Evolutionary conservation across 108 stramenopile species (phyloP), one percentile per base, ranked within the genome.

Genomic region (Cylindrotheca closterium): DNA sequence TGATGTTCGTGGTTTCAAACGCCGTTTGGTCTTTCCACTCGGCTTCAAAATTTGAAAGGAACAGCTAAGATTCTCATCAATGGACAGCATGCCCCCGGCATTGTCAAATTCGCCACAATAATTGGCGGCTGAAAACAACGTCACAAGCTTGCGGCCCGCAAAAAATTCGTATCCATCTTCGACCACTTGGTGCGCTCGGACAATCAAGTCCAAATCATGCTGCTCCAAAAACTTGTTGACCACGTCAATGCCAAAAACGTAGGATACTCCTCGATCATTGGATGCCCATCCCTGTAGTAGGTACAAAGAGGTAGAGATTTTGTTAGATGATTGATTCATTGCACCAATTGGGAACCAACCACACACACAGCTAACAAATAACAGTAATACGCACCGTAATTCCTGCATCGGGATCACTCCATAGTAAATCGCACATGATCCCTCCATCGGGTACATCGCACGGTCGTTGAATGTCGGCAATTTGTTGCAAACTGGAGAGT

Each of bases 111-210:
- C 98, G 26, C 98, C 98, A 65, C 98, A 99, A 68, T 99, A 99
- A 77, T 99, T 99, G 27, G 98, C 97, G 2, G 98, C 98, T 37
- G 94, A 96, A 67, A 99, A 99, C 53, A 99, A 74, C 0, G 99
- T 99, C 1, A 99, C 99, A 50, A 99, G 80, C 65, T 97, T 96
- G 61, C 99, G 80, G 56, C 93, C 84, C 0, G 99, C 99, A 70
- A 99, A 99, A 79, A 99, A 99, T 81, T 99, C 99, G 70, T 99
- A 99, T 46, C 99, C 99, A 78, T 99, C 99, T 78, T 99, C 99
- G n/a, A 99, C 99, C 37, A 99, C 99, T 83, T 99, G 99, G 76
- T 99, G 99, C 5, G 99, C 99, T 48, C 99, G 82, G 80, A 98
- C 98, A 71, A 99, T 96, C 46, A 99, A 84, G 66, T 99, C 99